These are phyloP conservation scores for Aegilops sharonensis DNA, from an alignment of 176 grass and related monocot genomes.

Conservation along the genomic window DNA sequence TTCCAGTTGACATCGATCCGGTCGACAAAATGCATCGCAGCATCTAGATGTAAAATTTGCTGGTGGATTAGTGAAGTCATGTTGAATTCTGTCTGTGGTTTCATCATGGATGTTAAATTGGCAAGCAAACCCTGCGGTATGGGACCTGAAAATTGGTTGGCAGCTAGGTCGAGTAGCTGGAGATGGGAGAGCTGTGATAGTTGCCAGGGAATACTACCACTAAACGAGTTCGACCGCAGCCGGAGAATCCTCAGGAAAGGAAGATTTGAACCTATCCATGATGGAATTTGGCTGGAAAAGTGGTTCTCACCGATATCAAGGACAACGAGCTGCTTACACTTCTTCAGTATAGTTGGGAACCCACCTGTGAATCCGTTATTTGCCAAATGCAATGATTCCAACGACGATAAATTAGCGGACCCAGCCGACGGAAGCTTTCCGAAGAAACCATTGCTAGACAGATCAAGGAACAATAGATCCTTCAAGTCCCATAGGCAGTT, in stretches of 20 bases:
- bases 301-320: conserved; percentile 39
- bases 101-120: conserved; percentile 33
- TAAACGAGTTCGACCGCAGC: conserved; percentile 32
- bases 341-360: conserved; percentile 27
- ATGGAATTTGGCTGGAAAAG: conserved; percentile 31
- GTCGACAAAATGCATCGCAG: not conserved
- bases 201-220: conserved; percentile 34
- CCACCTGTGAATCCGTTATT: conserved; percentile 29
- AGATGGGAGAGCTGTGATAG: conserved; percentile 31
- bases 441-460: conserved; percentile 33
- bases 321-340: conserved; percentile 21
- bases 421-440: not conserved
- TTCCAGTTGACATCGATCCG: conserved; percentile 31
- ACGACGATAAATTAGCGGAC: not conserved
- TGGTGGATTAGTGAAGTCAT: not conserved
- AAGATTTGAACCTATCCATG: conserved; percentile 32
- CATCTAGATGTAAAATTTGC: conserved; percentile 19
- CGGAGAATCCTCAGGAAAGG: conserved; percentile 40
- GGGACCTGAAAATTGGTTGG: conserved; percentile 29
- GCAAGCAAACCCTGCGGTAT: not conserved
- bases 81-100: conserved; percentile 35
- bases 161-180: conserved; percentile 40
- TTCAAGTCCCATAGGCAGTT: conserved; percentile 24
- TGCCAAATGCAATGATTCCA: conserved; percentile 33
- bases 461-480: conserved; percentile 12